phyloP scores from a whole-genome alignment of 2,329 filamentous ascomycete species.

The Calonectria hongkongensis region DNA sequence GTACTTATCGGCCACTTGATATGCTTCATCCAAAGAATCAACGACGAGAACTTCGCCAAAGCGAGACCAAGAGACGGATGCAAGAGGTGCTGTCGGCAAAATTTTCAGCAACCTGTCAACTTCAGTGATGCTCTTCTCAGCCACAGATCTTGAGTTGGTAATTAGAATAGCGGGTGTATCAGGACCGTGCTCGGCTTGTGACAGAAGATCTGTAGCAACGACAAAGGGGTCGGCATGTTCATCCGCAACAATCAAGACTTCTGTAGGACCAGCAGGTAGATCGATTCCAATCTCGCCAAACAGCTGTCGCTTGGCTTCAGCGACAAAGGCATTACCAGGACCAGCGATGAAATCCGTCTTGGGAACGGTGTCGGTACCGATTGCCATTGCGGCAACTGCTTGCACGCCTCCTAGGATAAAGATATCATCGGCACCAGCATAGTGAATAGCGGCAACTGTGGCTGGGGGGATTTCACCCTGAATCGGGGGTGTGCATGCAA shows the following conservation, averaged over 20 bases:
- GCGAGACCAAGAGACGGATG: slow-evolving; percentile 16
- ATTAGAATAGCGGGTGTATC: slow-evolving; percentile 16
- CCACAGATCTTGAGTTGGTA: background rate
- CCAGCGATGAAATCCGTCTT: slow-evolving; percentile 37
- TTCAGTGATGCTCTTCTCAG: background rate
- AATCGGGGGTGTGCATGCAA: slow-evolving; percentile 34
- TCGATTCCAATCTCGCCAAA: slow-evolving; percentile 38
- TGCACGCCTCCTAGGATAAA: slow-evolving; percentile 32
- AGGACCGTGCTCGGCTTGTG: slow-evolving; percentile 22
- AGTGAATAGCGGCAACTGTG: slow-evolving; percentile 31
- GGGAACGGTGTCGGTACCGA: slow-evolving; percentile 31
- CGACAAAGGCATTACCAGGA: slow-evolving; percentile 34
- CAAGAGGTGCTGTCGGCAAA: slow-evolving; percentile 28
- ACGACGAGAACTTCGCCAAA: slow-evolving; percentile 30
- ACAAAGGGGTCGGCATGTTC: slow-evolving; percentile 27
- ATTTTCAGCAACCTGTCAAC: slow-evolving; percentile 12
- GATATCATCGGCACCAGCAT: slow-evolving; percentile 33
- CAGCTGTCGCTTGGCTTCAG: slow-evolving; percentile 34
- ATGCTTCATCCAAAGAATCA: slow-evolving; percentile 29
- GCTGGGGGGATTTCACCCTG: slow-evolving; percentile 26
- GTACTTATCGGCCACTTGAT: slow-evolving; percentile 28
- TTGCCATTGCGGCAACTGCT: slow-evolving; percentile 35
- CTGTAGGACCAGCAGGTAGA: slow-evolving; percentile 32
- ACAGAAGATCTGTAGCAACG: slow-evolving; percentile 22
- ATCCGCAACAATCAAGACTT: slow-evolving; percentile 33